Evolutionary conservation across 768 basidiomycete species (phyloP).

Genomic region (Termitomyces sp.): DNA sequence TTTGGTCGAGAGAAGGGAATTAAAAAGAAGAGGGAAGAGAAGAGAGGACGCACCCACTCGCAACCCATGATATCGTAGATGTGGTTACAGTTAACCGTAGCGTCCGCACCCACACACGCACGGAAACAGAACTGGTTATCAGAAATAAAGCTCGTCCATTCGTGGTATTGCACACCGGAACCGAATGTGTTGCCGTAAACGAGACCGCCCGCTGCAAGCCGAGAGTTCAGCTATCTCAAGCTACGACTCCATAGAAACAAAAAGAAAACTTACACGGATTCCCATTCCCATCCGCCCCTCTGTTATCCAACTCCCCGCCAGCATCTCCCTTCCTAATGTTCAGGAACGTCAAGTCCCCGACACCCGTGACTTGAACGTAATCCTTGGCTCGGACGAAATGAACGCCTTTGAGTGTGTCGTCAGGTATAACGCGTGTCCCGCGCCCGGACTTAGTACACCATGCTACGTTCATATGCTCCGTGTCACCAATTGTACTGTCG

Average conservation of each 20-base stretch:
- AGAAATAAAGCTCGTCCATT: constrained; percentile 87
- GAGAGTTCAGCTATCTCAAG: neutral
- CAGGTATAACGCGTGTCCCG: constrained; percentile 71
- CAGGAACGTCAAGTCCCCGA: constrained; percentile 68
- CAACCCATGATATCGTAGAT: constrained; percentile 72
- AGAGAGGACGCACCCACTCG: constrained; percentile 35
- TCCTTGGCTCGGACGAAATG: constrained; percentile 66
- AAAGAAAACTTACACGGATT: constrained; percentile 33
- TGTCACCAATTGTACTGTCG: constrained; percentile 57
- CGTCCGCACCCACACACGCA: constrained; percentile 63
- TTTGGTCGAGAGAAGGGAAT: neutral
- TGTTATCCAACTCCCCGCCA: constrained; percentile 72
- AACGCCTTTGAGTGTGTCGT: constrained; percentile 61
- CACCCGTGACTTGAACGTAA: constrained; percentile 61
- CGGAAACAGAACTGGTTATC: constrained; percentile 62
- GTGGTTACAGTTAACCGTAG: constrained; percentile 66
- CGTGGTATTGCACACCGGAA: constrained; percentile 51
- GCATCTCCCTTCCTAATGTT: constrained; percentile 53
- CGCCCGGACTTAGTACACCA: constrained; percentile 75
- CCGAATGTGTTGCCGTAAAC: constrained; percentile 65
- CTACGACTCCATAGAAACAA: neutral
- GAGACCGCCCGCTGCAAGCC: constrained; percentile 56
- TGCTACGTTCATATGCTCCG: constrained; percentile 65
- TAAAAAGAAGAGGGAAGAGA: neutral
- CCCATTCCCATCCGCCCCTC: constrained; percentile 61